Base-by-base conservation (phyloP, 768 basidiomycete genomes). In the Rhodotorula sphaerocarpa region DNA sequence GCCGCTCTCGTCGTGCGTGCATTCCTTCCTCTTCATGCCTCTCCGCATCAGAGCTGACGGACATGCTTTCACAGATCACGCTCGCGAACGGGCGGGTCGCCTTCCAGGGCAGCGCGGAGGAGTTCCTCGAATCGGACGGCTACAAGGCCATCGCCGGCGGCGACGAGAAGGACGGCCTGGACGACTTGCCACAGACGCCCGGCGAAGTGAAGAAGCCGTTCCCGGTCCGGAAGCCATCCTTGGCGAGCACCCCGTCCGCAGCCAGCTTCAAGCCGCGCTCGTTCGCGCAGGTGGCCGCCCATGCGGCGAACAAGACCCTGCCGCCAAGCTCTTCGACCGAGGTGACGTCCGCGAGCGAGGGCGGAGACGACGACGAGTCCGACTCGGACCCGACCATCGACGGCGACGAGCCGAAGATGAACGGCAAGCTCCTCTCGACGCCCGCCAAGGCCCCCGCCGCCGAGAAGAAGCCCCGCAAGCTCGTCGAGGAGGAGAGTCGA, bases 1-100 rank as follows among this genome's bases (percentile, higher is more conserved):
- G 89, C 91, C 0, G 43, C 52, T 7, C 41, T 55, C 34, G 50
- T 71, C 25, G 67, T 58, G 20, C 18, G 42, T 60, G 71, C 3
- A 1, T 23, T 16, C 79, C 6, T 82, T 86, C 3, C 86, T 82
- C 31, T 33, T 2, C 89, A 87, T 73, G 79, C 92, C 23, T 16
- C 33, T 20, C 16, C 11, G 9, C 34, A 44, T 44, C 31, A n/a
- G n/a, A n/a, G n/a, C n/a, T n/a, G n/a, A n/a, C n/a, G n/a, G n/a
- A n/a, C n/a, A n/a, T n/a, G n/a, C n/a, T n/a, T n/a, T n/a, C 31
- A 3, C 50, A 65, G 65, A 55, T 70, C 48, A 45, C 54, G 42
- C 65, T 72, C 46, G 69, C 60, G 15, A 67, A 71, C 52, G 70
- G 70, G 7, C 54, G 55, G 14, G 59, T 67, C 30, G 44, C 54